A percentile compares a stretch with the other conserved stretches of the same genome.
Conservation (phyloP, 2,329 filamentous ascomycete genomes). For the Trichoderma sp. region DNA sequence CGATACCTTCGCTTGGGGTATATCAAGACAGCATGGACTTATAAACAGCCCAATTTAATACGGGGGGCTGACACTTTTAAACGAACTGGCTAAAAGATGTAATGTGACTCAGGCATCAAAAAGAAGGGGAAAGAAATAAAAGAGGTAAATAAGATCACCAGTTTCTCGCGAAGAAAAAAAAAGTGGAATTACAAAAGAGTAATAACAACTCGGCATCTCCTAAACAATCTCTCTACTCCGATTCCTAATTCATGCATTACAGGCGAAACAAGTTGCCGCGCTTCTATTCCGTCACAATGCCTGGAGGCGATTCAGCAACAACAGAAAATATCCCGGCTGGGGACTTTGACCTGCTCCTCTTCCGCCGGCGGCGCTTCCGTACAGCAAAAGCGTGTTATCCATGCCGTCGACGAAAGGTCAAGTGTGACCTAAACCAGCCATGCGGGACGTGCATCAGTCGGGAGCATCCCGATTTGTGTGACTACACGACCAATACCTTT, state of each 20-base stretch:
- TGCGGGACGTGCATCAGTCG: conserved; percentile 15
- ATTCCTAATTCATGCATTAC: background rate
- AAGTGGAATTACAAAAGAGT: background rate
- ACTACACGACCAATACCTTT: conserved; percentile 15
- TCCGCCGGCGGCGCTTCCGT: conserved; percentile 3
- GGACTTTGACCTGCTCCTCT: conserved; percentile 6
- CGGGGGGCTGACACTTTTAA: background rate
- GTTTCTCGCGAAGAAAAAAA: background rate
- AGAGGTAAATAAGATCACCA: background rate
- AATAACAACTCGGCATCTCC: background rate
- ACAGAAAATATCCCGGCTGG: conserved; percentile 1
- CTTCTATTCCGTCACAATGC: background rate
- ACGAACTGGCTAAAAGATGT: background rate
- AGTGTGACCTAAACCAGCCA: conserved; percentile 12
- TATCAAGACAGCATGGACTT: background rate
- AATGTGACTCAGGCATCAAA: background rate
- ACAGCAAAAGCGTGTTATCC: conserved; percentile 8
- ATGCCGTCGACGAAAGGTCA: conserved; percentile 9
- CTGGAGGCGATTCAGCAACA: background rate
- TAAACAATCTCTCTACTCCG: background rate
- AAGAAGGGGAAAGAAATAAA: background rate
- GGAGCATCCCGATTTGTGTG: conserved; percentile 9
- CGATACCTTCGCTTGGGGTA: conserved; percentile 3
- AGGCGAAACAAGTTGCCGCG: background rate
- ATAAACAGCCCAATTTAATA: background rate